phyloP scores from a whole-genome alignment of 768 basidiomycete genomes.

The Leccinum broughii region DNA sequence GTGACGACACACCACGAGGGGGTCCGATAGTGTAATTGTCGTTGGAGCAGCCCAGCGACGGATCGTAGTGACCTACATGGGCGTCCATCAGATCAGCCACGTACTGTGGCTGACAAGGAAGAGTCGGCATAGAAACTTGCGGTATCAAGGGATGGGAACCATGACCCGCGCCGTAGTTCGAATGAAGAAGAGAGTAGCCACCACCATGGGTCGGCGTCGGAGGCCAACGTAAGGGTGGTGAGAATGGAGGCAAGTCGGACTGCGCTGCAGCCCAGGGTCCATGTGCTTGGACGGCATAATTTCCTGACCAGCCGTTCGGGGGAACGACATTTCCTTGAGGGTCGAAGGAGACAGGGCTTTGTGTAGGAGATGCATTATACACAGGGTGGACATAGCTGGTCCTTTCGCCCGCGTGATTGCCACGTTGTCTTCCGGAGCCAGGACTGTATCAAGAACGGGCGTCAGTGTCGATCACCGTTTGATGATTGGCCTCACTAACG shows the following conservation, averaged over 20 bases:
- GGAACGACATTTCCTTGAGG: background rate
- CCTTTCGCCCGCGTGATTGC: background rate
- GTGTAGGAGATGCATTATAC: background rate
- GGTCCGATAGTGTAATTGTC: background rate
- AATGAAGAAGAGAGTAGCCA: background rate
- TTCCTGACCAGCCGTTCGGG: background rate
- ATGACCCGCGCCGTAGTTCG: background rate
- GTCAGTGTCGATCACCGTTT: constrained; percentile 9
- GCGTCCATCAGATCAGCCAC: constrained; percentile 5
- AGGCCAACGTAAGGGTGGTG: background rate
- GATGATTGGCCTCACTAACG: constrained; percentile 15
- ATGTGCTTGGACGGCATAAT: background rate
- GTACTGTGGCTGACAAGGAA: background rate
- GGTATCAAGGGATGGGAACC: background rate
- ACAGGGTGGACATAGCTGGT: background rate
- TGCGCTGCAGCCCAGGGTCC: background rate
- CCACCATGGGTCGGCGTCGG: background rate
- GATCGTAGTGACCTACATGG: background rate
- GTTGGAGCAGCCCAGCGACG: background rate
- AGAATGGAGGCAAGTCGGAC: background rate
- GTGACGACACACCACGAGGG: background rate
- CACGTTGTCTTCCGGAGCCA: background rate
- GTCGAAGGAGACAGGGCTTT: background rate
- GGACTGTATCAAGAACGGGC: constrained; percentile 5
- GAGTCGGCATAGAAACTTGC: constrained; percentile 8